phyloP scores from a whole-genome alignment of 257 asterid genomes.

The Paulownia fortunei region DNA sequence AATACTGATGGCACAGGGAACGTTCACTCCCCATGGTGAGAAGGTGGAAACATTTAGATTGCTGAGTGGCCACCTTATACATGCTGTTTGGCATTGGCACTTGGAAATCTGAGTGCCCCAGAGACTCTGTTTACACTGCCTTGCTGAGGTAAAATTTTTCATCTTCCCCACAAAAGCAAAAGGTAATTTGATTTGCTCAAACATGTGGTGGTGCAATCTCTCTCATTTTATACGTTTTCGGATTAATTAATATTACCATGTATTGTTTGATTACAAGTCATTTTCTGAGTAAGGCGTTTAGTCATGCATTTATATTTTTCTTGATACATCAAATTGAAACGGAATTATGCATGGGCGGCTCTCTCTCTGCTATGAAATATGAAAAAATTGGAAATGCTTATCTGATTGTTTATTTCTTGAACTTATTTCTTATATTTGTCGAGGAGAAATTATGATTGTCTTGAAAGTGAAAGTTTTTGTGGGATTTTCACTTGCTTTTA shows the following conservation, averaged over 20 bases:
- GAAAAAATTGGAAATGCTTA: no score
- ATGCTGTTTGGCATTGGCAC: slow-evolving; percentile 74
- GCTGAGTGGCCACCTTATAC: slow-evolving; percentile 59
- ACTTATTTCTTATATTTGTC: neutral
- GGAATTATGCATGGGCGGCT: no score
- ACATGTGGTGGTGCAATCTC: no score
- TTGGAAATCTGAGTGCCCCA: slow-evolving; percentile 56
- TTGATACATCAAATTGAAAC: no score
- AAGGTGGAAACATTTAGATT: slow-evolving; percentile 42
- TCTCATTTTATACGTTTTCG: no score
- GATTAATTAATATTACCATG: neutral
- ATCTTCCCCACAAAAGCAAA: no score
- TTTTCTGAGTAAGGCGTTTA: no score
- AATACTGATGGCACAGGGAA: slow-evolving; percentile 61
- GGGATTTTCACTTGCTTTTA: neutral
- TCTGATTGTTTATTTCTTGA: neutral
- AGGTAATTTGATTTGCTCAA: no score
- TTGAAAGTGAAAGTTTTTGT: neutral
- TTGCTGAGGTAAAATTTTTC: slow-evolving; percentile 43
- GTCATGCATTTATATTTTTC: no score
- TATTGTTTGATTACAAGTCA: no score
- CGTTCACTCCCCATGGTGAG: slow-evolving; percentile 42
- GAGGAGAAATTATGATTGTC: neutral
- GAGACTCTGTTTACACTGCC: slow-evolving; percentile 53
- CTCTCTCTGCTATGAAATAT: no score